Base-by-base conservation (phyloP, 495 filamentous ascomycete genomes). In the Lepidopterella palustris region DNA sequence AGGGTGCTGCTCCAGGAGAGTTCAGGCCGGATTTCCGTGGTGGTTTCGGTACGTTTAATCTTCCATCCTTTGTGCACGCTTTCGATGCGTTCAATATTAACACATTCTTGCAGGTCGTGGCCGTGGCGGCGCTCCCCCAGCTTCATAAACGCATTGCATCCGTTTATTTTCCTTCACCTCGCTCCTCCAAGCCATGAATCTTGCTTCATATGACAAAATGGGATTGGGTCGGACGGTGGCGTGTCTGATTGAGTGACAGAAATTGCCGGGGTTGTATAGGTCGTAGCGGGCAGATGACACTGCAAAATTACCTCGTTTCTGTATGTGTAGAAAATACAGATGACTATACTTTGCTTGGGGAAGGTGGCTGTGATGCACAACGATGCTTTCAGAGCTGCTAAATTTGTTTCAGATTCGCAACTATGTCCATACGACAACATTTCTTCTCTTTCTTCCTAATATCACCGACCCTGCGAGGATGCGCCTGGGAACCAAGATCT, bases 1-100 rank as follows among this genome's bases (percentile, higher is more conserved):
- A 97, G 83, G 90, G 92, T 71, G 92, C 87, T 81, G 87, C 89
- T 69, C 89, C 93, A 68, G 88, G 89, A 76, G 90, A 90, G 76
- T 98, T 96, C 79, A 87, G 87, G 79, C 93, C 93, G 69, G 83
- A 85, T 75, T 98, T 98, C 70, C 65, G 72, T 61, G 73, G 73
- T 65, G 71, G 73, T 51, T 73, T 72, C 61, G 71, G 86, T 50
- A 50, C 6, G 47, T 27, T 27, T 21, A 49, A 50, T 42, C 13
- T 42, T 13, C 10, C 10, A 2, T 3, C 35, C 9, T 3, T 13
- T 42, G 3, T 3, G 13, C 35, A 3, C 18, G 2, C 10, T 18
- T 42, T 10, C 10, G 10, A 11, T 42, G 10, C 18, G 9, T 11
- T 42, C 10, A 10, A 42, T 15, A 42, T 35, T 24, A 9, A 25